Evolutionary conservation across 2,329 filamentous ascomycete genomes (phyloP).

Genomic region (Ophiostoma himal-ulmi): DNA sequence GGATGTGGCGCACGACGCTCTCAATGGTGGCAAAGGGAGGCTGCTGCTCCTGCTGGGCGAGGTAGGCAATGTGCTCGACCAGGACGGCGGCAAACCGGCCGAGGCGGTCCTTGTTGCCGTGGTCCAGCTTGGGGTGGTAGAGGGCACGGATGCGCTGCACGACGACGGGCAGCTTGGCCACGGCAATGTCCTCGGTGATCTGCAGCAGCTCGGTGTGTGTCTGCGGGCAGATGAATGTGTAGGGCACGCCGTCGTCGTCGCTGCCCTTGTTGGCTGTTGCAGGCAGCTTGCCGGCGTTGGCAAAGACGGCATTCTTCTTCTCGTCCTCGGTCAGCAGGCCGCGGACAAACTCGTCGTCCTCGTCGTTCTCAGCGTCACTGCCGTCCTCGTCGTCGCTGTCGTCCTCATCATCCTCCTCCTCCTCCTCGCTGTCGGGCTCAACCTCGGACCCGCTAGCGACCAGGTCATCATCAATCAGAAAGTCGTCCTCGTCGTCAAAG

Average conservation of each 20-base stretch:
- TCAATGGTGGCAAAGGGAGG: slow-evolving; percentile 42
- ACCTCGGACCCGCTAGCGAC: slow-evolving; percentile 72
- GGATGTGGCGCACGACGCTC: slow-evolving; percentile 77
- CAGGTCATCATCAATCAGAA: slow-evolving; percentile 81
- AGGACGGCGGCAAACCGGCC: slow-evolving; percentile 59
- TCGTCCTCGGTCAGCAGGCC: slow-evolving; percentile 59
- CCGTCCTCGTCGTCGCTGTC: slow-evolving; percentile 44
- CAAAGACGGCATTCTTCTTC: slow-evolving; percentile 47
- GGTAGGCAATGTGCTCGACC: slow-evolving; percentile 55
- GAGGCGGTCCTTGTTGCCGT: slow-evolving; percentile 79
- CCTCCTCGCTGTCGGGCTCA: slow-evolving; percentile 51
- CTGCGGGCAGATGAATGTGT: slow-evolving; percentile 79
- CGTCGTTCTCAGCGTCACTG: slow-evolving; percentile 37
- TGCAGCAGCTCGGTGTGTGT: slow-evolving; percentile 68
- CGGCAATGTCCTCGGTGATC: slow-evolving; percentile 55
- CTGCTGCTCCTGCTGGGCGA: slow-evolving; percentile 36
- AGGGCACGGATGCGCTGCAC: slow-evolving; percentile 85
- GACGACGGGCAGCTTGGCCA: slow-evolving; percentile 65
- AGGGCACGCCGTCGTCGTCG: slow-evolving; percentile 61
- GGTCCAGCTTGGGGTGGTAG: slow-evolving; percentile 82
- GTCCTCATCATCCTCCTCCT: slow-evolving; percentile 43
- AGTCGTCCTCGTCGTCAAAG: slow-evolving; percentile 92
- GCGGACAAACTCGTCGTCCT: slow-evolving; percentile 66
- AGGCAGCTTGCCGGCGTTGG: slow-evolving; percentile 35
- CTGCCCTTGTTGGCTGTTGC: slow-evolving; percentile 20